Conservation (phyloP, 441 rosid genomes). For the Gossypium lobatum region DNA sequence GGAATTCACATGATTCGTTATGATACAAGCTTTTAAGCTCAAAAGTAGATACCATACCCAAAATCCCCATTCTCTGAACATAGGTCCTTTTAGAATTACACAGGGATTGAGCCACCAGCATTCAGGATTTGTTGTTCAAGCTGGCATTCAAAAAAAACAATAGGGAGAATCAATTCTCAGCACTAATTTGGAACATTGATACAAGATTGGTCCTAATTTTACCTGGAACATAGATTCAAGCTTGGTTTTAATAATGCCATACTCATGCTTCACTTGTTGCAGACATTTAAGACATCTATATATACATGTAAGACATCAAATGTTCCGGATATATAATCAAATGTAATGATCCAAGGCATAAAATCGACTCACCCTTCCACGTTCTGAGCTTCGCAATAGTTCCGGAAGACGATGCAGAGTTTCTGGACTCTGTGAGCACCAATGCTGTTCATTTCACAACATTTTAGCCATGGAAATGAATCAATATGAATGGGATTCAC, state of each 20-base stretch:
- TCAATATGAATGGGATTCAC: too few species aligned
- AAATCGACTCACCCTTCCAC: slow-evolving; percentile 42
- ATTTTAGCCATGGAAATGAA: not conserved
- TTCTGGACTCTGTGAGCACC: slow-evolving; percentile 65
- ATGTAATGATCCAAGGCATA: not conserved
- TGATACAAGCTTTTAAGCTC: slow-evolving; percentile 20
- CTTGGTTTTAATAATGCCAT: slow-evolving; percentile 41
- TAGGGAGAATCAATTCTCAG: not conserved
- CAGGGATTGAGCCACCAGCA: slow-evolving; percentile 44
- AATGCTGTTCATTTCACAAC: slow-evolving; percentile 35
- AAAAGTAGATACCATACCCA: slow-evolving; percentile 6
- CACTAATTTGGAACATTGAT: not conserved
- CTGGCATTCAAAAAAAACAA: slow-evolving; percentile 25
- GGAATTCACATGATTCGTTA: slow-evolving; percentile 17
- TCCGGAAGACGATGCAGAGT: slow-evolving; percentile 46
- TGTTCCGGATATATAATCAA: not conserved
- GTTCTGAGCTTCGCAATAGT: slow-evolving; percentile 47
- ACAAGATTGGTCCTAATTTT: not conserved
- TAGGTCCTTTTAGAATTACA: not conserved
- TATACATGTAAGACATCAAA: not conserved
- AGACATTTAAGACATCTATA: slow-evolving; percentile 52
- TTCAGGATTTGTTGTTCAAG: slow-evolving; percentile 47
- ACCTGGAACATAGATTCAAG: slow-evolving; percentile 55
- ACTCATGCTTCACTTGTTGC: slow-evolving; percentile 58
- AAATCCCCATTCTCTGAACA: not conserved